phyloP scores from a whole-genome alignment of 768 basidiomycete species.

The Cubamyces lactineus region DNA sequence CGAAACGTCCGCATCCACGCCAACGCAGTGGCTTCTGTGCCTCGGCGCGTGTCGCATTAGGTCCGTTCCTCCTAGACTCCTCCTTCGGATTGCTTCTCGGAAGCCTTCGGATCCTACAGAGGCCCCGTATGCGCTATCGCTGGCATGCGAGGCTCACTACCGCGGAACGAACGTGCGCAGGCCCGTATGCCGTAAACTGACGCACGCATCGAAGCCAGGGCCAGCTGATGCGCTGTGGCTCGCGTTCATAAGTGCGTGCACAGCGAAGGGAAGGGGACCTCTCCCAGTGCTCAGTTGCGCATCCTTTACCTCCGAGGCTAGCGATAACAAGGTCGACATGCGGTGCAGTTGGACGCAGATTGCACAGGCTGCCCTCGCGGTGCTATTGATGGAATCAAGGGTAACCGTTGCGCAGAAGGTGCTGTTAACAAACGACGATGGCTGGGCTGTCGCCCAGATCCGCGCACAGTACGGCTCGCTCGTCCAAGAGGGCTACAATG shows the following conservation, averaged over 20 bases:
- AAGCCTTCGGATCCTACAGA: not conserved
- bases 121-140: not conserved
- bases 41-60: too few relatives aligned
- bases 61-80: too few relatives aligned
- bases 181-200: not conserved
- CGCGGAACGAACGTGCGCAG: constrained; percentile 4
- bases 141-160: not conserved
- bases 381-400: not conserved
- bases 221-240: not conserved
- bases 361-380: too few relatives aligned
- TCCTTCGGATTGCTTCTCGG: too few relatives aligned
- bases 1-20: too few relatives aligned
- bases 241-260: not conserved
- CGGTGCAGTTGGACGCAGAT: too few relatives aligned
- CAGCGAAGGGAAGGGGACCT: too few relatives aligned
- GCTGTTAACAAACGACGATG: constrained; percentile 40
- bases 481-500: constrained; percentile 42
- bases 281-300: too few relatives aligned
- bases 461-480: constrained; percentile 47
- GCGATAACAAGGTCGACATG: too few relatives aligned
- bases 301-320: too few relatives aligned
- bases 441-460: constrained; percentile 52
- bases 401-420: constrained; percentile 25
- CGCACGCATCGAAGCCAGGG: not conserved
- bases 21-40: too few relatives aligned